Conservation (phyloP, 2,329 filamentous ascomycete species). For the Aotearoamyces nothofagi region DNA sequence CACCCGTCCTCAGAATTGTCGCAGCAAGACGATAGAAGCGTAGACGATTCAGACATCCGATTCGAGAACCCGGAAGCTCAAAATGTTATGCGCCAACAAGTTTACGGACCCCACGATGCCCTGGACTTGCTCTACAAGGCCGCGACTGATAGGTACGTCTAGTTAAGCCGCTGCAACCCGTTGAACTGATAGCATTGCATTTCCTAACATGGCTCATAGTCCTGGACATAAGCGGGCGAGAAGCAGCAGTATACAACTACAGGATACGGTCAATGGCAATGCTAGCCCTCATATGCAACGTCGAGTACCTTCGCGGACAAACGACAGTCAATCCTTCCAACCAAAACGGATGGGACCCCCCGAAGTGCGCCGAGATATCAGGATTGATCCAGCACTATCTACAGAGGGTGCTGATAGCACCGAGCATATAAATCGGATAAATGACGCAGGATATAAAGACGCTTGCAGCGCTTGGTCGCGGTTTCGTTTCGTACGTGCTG, state of each 20-base stretch:
- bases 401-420: conserved; percentile 3
- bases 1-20: conserved; percentile 23
- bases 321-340: too few species aligned
- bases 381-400: conserved; percentile 16
- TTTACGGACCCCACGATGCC: conserved; percentile 87
- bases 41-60: conserved; percentile 42
- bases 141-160: conserved; percentile 40
- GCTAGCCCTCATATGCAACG: too few species aligned
- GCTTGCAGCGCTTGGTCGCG: conserved; percentile 80
- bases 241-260: too few species aligned
- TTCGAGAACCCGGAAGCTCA: conserved; percentile 51
- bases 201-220: conserved; percentile 19
- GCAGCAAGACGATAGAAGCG: conserved; percentile 18
- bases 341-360: conserved; percentile 9
- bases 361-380: conserved; percentile 8
- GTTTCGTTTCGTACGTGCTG: conserved; percentile 88
- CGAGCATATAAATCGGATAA: conserved; percentile 12
- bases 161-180: too few species aligned
- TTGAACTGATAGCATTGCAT: conserved; percentile 19
- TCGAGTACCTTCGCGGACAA: too few species aligned
- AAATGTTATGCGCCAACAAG: conserved; percentile 50
- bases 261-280: too few species aligned
- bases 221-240: conserved; percentile 17
- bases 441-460: conserved; percentile 43
- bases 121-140: conserved; percentile 85